Evolutionary conservation across 1,284 basidiomycete species (phyloP), one percentile per base, ranked within the genome.

Genomic region (Papiliotrema fonsecae): DNA sequence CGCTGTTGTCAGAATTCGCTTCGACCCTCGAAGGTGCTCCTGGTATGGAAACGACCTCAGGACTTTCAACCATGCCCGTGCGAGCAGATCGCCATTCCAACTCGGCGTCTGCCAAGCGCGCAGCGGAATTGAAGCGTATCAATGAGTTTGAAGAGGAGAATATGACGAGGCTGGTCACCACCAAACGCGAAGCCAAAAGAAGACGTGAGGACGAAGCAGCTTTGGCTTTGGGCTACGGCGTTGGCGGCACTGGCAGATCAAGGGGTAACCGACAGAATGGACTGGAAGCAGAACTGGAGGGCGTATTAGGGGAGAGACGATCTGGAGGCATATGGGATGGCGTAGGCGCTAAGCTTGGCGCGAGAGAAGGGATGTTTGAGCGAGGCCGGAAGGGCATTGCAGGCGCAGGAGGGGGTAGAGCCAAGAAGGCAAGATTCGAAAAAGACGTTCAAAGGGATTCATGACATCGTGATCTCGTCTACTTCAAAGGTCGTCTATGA

Each of bases 81-180:
- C 49, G 61, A 27, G 38, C 51, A 24, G 77, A 78, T 26, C 51
- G 52, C 10, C 58, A 61, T 45, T 62, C 69, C 45, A 74, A 72
- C 52, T 64, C 63, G n/a, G 49, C 57, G 7, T 67, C 64, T 3
- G 61, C 64, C 18, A 72, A 73, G 45, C 45, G 81, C 76, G 52
- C 83, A 78, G 32, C 77, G 77, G 47, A 77, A 81, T 78, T 97
- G 52, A 82, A 84, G 59, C 81, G 85, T 13, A 85, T 97, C 76
- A 82, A 82, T 45, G 86, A 90, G 57, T 98, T 89, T 72, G 94
- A 98, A 75, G 94, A 97, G 73, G 88, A 90, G 47, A 94, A 97
- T 72, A 92, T 97, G 76, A 91, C 87, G 25, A 83, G 94, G 48
- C 71, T 97, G 48, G 81, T 94, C 53, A 86, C 92, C 80, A 88